Percentiles rank a stretch among this genome's conserved stretches.
Conservation (phyloP, 208 protist genomes). For the Crithidia sp. region DNA sequence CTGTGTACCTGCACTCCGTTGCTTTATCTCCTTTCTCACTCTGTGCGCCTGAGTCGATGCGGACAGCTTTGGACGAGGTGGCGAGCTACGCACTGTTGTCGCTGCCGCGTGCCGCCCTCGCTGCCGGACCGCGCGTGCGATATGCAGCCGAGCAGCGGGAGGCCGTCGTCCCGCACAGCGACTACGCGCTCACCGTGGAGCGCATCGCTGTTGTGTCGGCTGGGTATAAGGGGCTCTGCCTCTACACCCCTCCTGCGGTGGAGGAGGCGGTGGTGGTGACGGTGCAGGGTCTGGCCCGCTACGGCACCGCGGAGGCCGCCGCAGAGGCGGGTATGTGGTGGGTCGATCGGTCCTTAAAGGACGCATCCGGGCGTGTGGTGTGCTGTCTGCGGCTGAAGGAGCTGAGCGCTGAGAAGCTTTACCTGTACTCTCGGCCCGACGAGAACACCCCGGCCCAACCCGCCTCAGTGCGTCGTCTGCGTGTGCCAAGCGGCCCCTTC, state of each 20-base stretch:
- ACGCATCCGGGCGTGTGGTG: background rate
- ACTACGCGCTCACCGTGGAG: slow-evolving; percentile 1
- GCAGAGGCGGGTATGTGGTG: slow-evolving; percentile 33
- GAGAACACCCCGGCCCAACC: background rate
- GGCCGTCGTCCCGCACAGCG: background rate
- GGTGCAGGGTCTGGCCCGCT: background rate
- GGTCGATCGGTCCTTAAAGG: slow-evolving; percentile 23
- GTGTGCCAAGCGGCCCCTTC: slow-evolving; percentile 20
- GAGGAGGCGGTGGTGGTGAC: slow-evolving; percentile 29
- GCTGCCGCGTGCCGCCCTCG: slow-evolving; percentile 11
- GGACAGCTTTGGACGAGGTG: background rate
- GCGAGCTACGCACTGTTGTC: background rate
- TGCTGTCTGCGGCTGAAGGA: slow-evolving; percentile 19
- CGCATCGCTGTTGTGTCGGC: background rate
- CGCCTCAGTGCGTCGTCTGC: background rate
- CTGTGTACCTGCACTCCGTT: no score
- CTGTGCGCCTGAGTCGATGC: background rate
- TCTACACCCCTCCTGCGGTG: background rate
- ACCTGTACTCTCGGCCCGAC: slow-evolving; percentile 21
- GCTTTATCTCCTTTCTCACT: no score
- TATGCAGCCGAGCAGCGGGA: background rate
- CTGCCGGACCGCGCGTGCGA: slow-evolving; percentile 1
- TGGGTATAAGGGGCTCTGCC: background rate
- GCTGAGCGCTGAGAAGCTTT: slow-evolving; percentile 4
- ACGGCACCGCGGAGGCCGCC: background rate